Percentiles rank a stretch among this genome's conserved stretches.
Evolutionary conservation across 257 asterid genomes (phyloP).

Genomic region (Ehretia macrophylla): DNA sequence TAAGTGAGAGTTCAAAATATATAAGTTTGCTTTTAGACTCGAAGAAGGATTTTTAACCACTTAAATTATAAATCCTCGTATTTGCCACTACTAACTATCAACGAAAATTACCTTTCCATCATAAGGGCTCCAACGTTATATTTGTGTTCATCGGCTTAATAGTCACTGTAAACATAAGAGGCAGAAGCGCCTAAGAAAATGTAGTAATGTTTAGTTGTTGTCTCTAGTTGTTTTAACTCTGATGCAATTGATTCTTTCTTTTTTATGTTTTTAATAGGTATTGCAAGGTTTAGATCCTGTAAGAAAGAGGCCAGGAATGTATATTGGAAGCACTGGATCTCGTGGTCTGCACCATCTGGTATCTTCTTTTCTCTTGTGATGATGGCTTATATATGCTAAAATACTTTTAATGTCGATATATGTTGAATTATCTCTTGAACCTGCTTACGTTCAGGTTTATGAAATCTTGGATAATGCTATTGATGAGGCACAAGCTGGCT

Average conservation of each 20-base stretch:
- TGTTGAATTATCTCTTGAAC: conserved; percentile 21
- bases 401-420: not conserved
- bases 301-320: conserved; percentile 94
- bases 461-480: conserved; percentile 97
- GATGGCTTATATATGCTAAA: not conserved
- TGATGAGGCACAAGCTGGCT: conserved; percentile 98
- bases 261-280: conserved; percentile 43
- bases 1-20: no score
- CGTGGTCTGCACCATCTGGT: conserved; percentile 98
- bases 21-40: no score
- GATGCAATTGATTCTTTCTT: not conserved
- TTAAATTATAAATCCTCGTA: no score
- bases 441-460: conserved; percentile 50
- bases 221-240: not conserved
- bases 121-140: no score
- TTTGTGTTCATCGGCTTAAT: no score
- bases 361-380: conserved; percentile 14
- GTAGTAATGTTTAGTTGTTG: no score
- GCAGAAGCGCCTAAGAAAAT: no score
- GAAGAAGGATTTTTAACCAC: no score
- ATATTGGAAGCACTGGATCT: conserved; percentile 91
- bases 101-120: no score
- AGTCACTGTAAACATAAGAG: no score
- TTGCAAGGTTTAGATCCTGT: conserved; percentile 97
- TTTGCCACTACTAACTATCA: no score